phyloP scores from a whole-genome alignment of 805 yeast genomes.

The Suhomyces xylopsoci region DNA sequence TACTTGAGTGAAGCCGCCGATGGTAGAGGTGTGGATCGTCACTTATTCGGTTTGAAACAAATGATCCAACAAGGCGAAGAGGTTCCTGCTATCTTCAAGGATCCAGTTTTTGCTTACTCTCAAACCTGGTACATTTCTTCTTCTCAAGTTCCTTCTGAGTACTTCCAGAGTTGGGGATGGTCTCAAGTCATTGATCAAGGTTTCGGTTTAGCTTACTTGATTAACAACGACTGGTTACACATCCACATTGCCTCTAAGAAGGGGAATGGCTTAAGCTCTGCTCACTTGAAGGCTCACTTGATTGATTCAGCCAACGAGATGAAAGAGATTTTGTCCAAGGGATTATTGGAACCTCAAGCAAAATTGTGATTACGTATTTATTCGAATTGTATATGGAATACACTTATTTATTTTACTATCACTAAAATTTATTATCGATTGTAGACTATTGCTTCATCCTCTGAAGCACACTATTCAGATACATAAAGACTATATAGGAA shows the following conservation, averaged over 20 bases:
- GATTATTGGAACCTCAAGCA: slow-evolving; percentile 34
- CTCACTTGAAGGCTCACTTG: slow-evolving; percentile 62
- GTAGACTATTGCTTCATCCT: not conserved
- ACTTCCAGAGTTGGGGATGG: slow-evolving; percentile 93
- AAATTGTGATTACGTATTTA: slow-evolving; percentile 27
- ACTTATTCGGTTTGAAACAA: slow-evolving; percentile 82
- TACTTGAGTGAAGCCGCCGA: slow-evolving; percentile 75
- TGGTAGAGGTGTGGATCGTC: slow-evolving; percentile 92
- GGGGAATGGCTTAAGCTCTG: slow-evolving; percentile 56
- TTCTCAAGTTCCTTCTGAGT: slow-evolving; percentile 78
- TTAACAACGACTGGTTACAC: slow-evolving; percentile 80
- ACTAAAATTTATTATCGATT: not conserved
- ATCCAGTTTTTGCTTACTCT: slow-evolving; percentile 74
- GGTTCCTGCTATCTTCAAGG: slow-evolving; percentile 66
- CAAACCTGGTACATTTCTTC: slow-evolving; percentile 84
- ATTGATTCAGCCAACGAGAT: slow-evolving; percentile 79
- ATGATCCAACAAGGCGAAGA: slow-evolving; percentile 57
- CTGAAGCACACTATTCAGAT: not conserved
- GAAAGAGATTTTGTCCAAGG: slow-evolving; percentile 54
- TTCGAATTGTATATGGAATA: not conserved
- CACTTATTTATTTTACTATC: not conserved
- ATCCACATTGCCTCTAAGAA: slow-evolving; percentile 78
- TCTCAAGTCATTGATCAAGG: slow-evolving; percentile 94
- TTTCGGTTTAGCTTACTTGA: slow-evolving; percentile 89
- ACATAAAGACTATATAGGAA: not conserved